phyloP scores from a whole-genome alignment of 305 asterid species.

The Fraxinus platypoda region DNA sequence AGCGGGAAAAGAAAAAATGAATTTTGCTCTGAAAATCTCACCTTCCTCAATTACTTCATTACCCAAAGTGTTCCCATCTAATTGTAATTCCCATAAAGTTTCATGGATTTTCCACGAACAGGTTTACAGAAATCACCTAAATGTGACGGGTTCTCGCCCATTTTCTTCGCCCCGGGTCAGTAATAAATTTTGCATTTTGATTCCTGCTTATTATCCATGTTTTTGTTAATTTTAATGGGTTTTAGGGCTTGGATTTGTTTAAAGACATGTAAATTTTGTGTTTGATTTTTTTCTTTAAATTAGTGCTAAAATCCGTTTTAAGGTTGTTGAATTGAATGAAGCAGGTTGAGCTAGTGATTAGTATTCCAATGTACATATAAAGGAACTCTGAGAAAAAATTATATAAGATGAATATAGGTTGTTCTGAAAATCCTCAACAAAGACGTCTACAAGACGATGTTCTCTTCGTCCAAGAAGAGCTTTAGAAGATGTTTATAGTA shows the following conservation, averaged over 20 bases:
- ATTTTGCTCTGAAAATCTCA: slow-evolving; percentile 32
- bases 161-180: slow-evolving; percentile 39
- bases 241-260: not conserved
- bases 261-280: not conserved
- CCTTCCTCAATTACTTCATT: slow-evolving; percentile 31
- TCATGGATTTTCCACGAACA: slow-evolving; percentile 24
- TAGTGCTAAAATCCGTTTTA: not conserved
- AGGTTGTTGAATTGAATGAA: not conserved
- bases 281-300: not conserved
- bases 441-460: not conserved
- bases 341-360: not conserved
- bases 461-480: not conserved
- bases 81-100: slow-evolving; percentile 19
- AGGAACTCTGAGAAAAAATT: not conserved
- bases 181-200: not conserved
- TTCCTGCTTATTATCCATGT: slow-evolving; percentile 15
- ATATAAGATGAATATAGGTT: not conserved
- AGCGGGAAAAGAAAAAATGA: slow-evolving; percentile 25
- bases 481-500: not conserved
- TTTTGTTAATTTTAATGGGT: not conserved
- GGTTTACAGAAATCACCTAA: slow-evolving; percentile 21
- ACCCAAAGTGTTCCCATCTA: slow-evolving; percentile 22
- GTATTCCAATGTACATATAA: not conserved
- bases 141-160: slow-evolving; percentile 25
- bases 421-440: not conserved